Percentiles rank a stretch among this genome's conserved stretches.
Evolutionary conservation across 2,329 filamentous ascomycete species (phyloP).

Genomic region (Pestalotiopsis sp.): DNA sequence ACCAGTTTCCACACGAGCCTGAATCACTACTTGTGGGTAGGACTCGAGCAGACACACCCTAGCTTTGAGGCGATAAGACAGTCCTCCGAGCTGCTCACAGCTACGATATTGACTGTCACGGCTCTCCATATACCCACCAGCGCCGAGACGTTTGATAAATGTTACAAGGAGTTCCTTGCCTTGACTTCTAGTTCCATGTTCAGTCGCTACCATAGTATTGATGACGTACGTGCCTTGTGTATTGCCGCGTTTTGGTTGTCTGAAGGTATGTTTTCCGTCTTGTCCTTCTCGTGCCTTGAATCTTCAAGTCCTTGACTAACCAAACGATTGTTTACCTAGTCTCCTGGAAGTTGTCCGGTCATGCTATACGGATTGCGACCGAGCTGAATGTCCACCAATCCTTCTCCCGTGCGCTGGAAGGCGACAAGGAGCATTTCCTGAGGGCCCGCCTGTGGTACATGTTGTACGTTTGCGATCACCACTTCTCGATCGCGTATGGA

Average conservation of each 20-base stretch:
- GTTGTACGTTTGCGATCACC: slow-evolving; percentile 67
- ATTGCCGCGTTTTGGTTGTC: slow-evolving; percentile 67
- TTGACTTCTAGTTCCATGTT: slow-evolving; percentile 61
- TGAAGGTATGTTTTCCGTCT: slow-evolving; percentile 33
- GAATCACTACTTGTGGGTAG: slow-evolving; percentile 55
- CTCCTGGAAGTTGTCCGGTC: slow-evolving; percentile 59
- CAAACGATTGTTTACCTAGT: slow-evolving; percentile 18
- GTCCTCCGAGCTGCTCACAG: slow-evolving; percentile 58
- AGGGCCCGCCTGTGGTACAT: slow-evolving; percentile 64
- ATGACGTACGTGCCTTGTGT: slow-evolving; percentile 62
- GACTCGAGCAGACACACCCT: slow-evolving; percentile 51
- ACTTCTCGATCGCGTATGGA: slow-evolving; percentile 64
- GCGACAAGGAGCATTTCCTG: slow-evolving; percentile 50
- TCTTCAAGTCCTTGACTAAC: neutral
- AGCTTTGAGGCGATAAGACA: slow-evolving; percentile 53
- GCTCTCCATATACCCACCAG: slow-evolving; percentile 60
- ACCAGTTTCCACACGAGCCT: slow-evolving; percentile 46
- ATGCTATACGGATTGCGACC: slow-evolving; percentile 60
- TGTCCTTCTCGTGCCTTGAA: too few relatives aligned
- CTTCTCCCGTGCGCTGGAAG: slow-evolving; percentile 50
- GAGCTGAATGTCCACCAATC: slow-evolving; percentile 59
- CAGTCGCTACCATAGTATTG: slow-evolving; percentile 57
- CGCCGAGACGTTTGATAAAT: slow-evolving; percentile 53
- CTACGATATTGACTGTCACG: slow-evolving; percentile 60
- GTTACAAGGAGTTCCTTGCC: slow-evolving; percentile 59